Evolutionary conservation across 805 yeast genomes (phyloP).

Genomic region (Pichia californica): DNA sequence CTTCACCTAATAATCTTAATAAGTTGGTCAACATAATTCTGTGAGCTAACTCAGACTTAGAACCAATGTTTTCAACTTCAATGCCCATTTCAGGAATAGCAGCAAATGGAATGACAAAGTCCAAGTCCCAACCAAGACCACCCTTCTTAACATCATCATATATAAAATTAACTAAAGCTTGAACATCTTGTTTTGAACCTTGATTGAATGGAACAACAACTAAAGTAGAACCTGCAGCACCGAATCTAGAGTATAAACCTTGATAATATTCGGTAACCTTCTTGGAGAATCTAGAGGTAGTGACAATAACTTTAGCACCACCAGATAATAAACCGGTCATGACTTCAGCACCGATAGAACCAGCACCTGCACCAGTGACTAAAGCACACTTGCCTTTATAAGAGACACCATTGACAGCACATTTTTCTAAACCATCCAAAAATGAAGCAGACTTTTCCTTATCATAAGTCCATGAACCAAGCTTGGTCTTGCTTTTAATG

Average conservation of each 20-base stretch:
- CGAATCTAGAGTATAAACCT: constrained; percentile 83
- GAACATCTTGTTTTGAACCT: constrained; percentile 92
- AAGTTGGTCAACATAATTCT: constrained; percentile 97
- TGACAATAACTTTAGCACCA: constrained; percentile 95
- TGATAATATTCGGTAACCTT: constrained; percentile 95
- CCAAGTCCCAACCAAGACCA: constrained; percentile 97
- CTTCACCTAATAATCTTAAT: constrained; percentile 84
- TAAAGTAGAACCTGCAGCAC: constrained; percentile 86
- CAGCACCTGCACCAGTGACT: constrained; percentile 98
- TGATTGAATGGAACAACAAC: constrained; percentile 98
- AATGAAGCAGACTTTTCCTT: constrained; percentile 67
- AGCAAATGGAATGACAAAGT: constrained; percentile 93
- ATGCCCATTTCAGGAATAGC: constrained; percentile 99
- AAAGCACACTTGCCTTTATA: constrained; percentile 84
- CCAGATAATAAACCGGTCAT: constrained; percentile 92
- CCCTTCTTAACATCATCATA: constrained; percentile 78
- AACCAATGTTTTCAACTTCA: constrained; percentile 86
- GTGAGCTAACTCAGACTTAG: constrained; percentile 96
- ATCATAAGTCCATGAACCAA: constrained; percentile 82
- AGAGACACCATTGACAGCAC: constrained; percentile 90
- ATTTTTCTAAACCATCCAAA: constrained; percentile 86
- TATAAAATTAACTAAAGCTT: constrained; percentile 76
- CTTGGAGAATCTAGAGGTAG: constrained; percentile 93
- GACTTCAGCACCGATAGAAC: constrained; percentile 97
- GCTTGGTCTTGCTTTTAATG: constrained; percentile 67